Conservation (phyloP, 306 rosid genomes). For the Cercis canadensis region DNA sequence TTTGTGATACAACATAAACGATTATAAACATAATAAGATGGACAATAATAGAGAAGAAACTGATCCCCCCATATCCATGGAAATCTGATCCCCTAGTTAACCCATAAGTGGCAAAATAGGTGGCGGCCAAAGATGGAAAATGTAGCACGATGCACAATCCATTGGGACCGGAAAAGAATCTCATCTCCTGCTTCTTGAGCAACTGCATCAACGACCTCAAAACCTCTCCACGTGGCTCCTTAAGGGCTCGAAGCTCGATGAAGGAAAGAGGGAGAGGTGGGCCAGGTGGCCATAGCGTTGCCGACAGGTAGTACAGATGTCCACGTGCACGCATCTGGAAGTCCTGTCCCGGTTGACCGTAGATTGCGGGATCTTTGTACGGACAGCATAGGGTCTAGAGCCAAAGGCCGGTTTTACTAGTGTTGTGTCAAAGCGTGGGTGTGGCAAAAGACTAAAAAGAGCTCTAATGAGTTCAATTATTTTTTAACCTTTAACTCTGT, state of each 20-base stretch:
- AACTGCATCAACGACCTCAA: neutral
- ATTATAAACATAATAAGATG: no score
- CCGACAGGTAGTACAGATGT: slow-evolving; percentile 58
- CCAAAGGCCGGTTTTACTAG: slow-evolving; percentile 18
- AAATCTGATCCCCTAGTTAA: neutral
- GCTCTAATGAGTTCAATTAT: no score
- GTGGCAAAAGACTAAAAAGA: no score
- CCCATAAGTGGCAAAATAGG: slow-evolving; percentile 41
- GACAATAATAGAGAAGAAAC: neutral
- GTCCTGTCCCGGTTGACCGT: slow-evolving; percentile 42
- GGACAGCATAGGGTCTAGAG: slow-evolving; percentile 40
- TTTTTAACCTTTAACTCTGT: no score
- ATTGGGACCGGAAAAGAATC: no score
- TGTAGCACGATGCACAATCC: neutral
- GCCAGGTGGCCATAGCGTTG: slow-evolving; percentile 11
- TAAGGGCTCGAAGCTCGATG: slow-evolving; percentile 3
- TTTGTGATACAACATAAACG: no score
- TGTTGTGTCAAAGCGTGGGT: no score
- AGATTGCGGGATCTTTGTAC: slow-evolving; percentile 70
- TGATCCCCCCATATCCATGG: slow-evolving; percentile 13
- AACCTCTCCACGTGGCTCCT: neutral
- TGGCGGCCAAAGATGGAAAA: slow-evolving; percentile 48
- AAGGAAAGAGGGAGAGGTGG: neutral
- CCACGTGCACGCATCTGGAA: slow-evolving; percentile 57
- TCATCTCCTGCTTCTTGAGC: no score